These are phyloP conservation scores for Delonix regia DNA, from an alignment of 306 rosid species.

Conservation along the genomic window DNA sequence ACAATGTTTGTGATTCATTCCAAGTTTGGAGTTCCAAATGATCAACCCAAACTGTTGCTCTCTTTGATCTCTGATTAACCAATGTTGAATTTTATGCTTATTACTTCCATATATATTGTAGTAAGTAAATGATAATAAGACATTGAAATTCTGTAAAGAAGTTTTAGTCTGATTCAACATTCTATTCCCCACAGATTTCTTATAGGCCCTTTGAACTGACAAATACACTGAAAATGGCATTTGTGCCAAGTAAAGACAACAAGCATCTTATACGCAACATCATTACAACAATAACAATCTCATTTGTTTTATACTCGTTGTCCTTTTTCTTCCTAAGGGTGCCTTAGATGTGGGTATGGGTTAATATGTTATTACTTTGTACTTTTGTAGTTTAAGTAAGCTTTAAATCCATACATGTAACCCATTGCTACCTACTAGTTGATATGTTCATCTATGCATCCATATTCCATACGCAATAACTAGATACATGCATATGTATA, in stretches of 20 bases:
- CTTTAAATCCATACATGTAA: constrained; percentile 17
- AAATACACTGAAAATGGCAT: constrained; percentile 82
- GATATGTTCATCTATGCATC: neutral
- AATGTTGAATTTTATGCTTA: constrained; percentile 88
- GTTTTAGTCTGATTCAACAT: constrained; percentile 14
- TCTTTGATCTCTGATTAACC: constrained; percentile 85
- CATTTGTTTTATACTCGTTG: constrained; percentile 67
- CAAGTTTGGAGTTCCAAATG: constrained; percentile 90
- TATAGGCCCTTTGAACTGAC: constrained; percentile 82
- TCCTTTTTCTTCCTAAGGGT: constrained; percentile 75
- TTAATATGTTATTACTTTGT: constrained; percentile 18
- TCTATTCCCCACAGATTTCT: constrained; percentile 72
- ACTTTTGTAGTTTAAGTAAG: neutral
- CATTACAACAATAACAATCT: constrained; percentile 57
- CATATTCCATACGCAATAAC: too few species aligned
- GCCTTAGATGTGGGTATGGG: constrained; percentile 66
- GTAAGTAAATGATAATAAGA: constrained; percentile 54
- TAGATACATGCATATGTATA: neutral
- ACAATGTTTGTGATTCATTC: constrained; percentile 26
- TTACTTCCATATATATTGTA: constrained; percentile 67
- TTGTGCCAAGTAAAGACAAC: constrained; percentile 86
- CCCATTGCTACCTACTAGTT: neutral
- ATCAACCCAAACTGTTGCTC: constrained; percentile 89
- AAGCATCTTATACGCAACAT: constrained; percentile 72
- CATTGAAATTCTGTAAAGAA: constrained; percentile 15